Evolutionary conservation across 257 asterid species (phyloP).

Genomic region (Fraxinus quadrangulata): DNA sequence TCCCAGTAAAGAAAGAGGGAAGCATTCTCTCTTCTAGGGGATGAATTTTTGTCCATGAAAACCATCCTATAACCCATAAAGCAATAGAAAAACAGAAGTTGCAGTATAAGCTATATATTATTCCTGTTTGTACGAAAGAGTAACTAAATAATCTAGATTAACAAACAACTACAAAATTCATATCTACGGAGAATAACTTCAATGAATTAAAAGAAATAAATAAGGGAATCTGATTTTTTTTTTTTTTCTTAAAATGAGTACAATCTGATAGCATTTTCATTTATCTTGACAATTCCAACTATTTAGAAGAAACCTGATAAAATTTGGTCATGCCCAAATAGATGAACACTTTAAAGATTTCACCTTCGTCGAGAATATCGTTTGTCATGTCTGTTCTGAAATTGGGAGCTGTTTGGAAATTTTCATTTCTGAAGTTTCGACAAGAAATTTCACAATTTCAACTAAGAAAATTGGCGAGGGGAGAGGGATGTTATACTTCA

Average conservation of each 20-base stretch:
- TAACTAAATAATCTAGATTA: background rate
- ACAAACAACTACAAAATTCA: background rate
- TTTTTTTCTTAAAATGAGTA: background rate
- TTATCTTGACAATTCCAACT: background rate
- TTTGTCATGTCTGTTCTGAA: background rate
- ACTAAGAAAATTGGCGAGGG: background rate
- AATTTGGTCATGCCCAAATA: background rate
- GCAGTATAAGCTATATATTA: slow-evolving; percentile 7
- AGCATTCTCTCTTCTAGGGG: slow-evolving; percentile 78
- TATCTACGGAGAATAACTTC: background rate
- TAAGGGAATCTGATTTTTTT: background rate
- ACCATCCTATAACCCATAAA: slow-evolving; percentile 71
- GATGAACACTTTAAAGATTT: background rate
- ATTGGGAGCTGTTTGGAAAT: background rate
- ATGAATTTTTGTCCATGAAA: slow-evolving; percentile 86
- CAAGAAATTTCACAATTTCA: background rate
- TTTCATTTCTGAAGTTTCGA: background rate
- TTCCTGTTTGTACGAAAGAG: background rate
- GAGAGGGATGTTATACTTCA: background rate
- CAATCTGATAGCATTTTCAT: background rate
- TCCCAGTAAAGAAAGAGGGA: slow-evolving; percentile 85
- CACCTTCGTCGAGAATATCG: background rate
- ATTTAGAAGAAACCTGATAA: background rate
- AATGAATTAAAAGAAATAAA: background rate
- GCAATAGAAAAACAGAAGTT: slow-evolving; percentile 18